Evolutionary conservation across 768 basidiomycete genomes (phyloP), one percentile per base, ranked within the genome.

Genomic region (Boletus rubescentipes): DNA sequence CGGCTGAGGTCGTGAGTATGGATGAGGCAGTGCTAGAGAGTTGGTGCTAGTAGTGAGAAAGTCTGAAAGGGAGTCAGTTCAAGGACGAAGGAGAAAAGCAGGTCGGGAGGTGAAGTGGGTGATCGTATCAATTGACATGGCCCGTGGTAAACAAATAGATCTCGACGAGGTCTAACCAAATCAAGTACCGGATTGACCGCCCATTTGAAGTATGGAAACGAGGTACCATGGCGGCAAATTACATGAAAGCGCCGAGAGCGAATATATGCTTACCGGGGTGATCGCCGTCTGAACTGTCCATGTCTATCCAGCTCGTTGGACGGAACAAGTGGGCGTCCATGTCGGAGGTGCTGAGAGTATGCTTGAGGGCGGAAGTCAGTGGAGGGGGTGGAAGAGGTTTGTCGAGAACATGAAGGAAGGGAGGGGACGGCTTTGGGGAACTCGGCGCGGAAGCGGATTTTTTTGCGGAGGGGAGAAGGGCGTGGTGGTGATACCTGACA

Each of bases 381-480:
- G 71, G 70, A 20, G 76, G 70, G 15, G 70, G 66, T 9, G 76
- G 77, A n/a, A 78, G 68, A 1, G 74, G 72, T 50, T 77, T 77
- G 61, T 76, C 72, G 58, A 61, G 49, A 2, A 35, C 48, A 54
- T 51, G 11, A 12, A 65, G 36, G 32, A 55, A 64, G 23, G 48
- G 42, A 0, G 58, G 32, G 0, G 47, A 34, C 0, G 60, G 59
- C 23, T 35, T 58, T 14, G 66, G 67, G 1, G 67, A 70, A 9
- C 37, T 60, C 23, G 68, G 68, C 1, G 70, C 66, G 30, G 66
- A 70, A 0, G 58, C 63, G 12, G 67, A 58, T 53, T 60, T 61
- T 31, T 49, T 55, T n/a, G 52, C 49, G 6, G 59, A 53, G 41
- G 73, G 64, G 6, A 58, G 47, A 42, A 69, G 69, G 4, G 54